phyloP scores from a whole-genome alignment of 2,329 filamentous ascomycete genomes.

The Neoascochyta sp. region DNA sequence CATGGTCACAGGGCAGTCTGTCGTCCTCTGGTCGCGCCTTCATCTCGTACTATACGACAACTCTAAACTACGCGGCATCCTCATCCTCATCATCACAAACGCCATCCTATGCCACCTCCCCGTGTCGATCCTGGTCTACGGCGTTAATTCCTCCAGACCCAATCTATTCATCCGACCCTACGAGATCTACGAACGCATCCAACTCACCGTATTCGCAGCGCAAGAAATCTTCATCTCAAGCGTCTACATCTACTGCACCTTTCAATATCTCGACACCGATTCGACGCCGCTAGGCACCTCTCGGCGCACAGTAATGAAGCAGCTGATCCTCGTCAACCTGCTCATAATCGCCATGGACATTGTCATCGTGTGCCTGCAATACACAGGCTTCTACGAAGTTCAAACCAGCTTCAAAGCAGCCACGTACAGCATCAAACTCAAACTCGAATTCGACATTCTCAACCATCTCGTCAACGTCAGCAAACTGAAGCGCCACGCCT shows the following conservation, averaged over 20 bases:
- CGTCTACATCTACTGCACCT: constrained; percentile 52
- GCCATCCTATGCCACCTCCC: constrained; percentile 44
- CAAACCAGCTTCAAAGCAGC: constrained; percentile 37
- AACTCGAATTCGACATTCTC: constrained; percentile 54
- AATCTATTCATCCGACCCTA: constrained; percentile 8
- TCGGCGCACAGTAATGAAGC: constrained; percentile 17
- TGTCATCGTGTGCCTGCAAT: constrained; percentile 40
- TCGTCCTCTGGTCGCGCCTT: constrained; percentile 58
- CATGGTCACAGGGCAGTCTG: constrained; percentile 58
- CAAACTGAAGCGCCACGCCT: no score
- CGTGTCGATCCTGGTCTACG: constrained; percentile 52
- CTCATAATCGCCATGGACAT: constrained; percentile 41
- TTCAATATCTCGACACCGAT: constrained; percentile 36
- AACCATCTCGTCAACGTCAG: constrained; percentile 28
- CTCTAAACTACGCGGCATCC: constrained; percentile 1
- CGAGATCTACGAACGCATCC: constrained; percentile 37
- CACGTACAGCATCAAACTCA: constrained; percentile 46
- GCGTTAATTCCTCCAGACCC: constrained; percentile 36
- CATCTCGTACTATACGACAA: constrained; percentile 21
- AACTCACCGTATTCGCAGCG: constrained; percentile 39
- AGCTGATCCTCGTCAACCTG: constrained; percentile 38
- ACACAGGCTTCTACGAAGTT: constrained; percentile 27
- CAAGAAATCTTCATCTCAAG: constrained; percentile 38
- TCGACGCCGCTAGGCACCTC: constrained; percentile 5
- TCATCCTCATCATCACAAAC: constrained; percentile 47